Conservation (phyloP, 1,284 basidiomycete genomes). For the Wallemia ichthyophaga region DNA sequence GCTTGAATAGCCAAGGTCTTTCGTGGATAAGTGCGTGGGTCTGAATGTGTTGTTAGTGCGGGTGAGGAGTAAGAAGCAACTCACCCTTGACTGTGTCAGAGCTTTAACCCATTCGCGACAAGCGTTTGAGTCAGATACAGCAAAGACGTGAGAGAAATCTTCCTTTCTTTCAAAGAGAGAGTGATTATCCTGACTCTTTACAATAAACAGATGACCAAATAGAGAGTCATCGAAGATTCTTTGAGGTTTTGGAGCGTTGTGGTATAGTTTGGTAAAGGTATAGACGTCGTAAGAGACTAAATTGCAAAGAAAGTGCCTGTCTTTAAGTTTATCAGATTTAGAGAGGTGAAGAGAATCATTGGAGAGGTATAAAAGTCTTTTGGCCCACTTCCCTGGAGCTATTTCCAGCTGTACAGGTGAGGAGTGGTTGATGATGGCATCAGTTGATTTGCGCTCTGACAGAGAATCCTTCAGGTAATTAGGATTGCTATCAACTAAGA, state of each 20-base stretch:
- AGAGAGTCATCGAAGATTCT: neutral
- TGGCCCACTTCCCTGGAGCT: neutral
- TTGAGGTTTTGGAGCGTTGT: neutral
- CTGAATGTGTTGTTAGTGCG: neutral
- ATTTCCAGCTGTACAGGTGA: neutral
- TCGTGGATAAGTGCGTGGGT: neutral
- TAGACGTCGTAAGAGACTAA: neutral
- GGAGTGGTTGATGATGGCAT: neutral
- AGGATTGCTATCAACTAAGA: neutral
- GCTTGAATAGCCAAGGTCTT: neutral
- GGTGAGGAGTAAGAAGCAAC: neutral
- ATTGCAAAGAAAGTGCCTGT: neutral
- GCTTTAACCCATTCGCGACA: neutral
- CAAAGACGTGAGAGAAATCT: neutral
- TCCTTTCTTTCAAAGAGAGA: neutral
- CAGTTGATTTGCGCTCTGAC: neutral
- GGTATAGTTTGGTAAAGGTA: neutral
- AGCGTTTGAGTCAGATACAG: neutral
- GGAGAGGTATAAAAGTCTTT: neutral
- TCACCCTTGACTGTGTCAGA: neutral
- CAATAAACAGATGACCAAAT: neutral
- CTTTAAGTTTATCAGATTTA: neutral
- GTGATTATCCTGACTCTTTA: neutral
- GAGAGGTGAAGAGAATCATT: neutral
- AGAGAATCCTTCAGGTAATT: neutral